Evolutionary conservation across 2,329 filamentous ascomycete genomes (phyloP), one percentile per base, ranked within the genome.

Genomic region (Rosellinia necatrix): DNA sequence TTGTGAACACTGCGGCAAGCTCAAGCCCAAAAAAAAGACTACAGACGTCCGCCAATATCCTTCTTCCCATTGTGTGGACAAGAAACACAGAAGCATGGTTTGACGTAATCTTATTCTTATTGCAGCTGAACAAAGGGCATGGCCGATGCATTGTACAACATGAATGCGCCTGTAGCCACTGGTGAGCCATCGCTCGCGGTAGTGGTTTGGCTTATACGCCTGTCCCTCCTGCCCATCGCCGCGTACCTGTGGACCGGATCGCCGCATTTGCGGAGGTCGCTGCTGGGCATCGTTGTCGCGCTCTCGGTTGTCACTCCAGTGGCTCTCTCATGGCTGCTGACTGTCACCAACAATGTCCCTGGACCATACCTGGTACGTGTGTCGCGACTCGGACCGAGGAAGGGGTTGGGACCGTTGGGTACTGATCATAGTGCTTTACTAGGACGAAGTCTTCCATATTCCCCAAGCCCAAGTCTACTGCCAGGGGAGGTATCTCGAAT

Each of bases 401-500:
- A n/a, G n/a, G n/a, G n/a, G n/a, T n/a, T n/a, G n/a, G n/a, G n/a
- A n/a, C n/a, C n/a, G 17, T 3, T 10, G 10, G 32, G 19, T 47
- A 38, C 47, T 60, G 9, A 61, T 7, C n/a, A n/a, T 3, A 34
- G 22, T 32, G n/a, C 13, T 35, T 32, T 29, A 12, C 40, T 37
- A 93, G 90, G 91, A 96, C 70, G 91, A 96, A 70, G 78, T 91
- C 25, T 96, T 94, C 61, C 91, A 99, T 71, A 87, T 97, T 19
- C 90, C 91, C 0, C 94, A 99, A 74, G 92, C 92, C 0, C 91
- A 96, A 67, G 85, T 83, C 25, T 99, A 96, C 72, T 97, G 92
- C 72, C 72, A 82, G 35, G 87, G 88, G 9, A 81, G 82, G 50
- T 96, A 88, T 76, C 70, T 73, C 10, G 80, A 90, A 53, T 99